Conservation (phyloP, 2,329 filamentous ascomycete genomes). For the Pseudogymnoascus sp. region DNA sequence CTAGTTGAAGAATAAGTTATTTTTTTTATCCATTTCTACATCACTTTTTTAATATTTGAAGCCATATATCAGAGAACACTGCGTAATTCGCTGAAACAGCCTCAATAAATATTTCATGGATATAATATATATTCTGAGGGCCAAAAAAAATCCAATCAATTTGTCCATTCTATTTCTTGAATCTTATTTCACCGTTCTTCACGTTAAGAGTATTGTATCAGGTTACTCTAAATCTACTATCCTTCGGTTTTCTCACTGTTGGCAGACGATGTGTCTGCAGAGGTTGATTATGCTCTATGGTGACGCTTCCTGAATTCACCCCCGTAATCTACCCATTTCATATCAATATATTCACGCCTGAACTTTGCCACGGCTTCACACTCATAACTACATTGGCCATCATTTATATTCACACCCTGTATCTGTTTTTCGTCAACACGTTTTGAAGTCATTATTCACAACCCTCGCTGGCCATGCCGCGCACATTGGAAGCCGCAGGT, state of each 20-base stretch:
- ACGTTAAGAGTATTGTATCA: not conserved
- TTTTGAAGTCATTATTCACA: not conserved
- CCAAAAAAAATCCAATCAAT: not conserved
- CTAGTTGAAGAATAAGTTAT: not conserved
- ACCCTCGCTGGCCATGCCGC: not conserved
- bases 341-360: not conserved
- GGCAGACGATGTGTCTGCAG: not conserved
- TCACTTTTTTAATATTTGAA: not conserved
- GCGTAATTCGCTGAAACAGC: not conserved
- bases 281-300: not conserved
- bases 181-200: not conserved
- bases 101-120: not conserved
- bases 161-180: not conserved
- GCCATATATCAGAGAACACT: not conserved
- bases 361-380: not conserved
- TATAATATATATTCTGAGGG: not conserved
- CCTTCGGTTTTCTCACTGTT: not conserved
- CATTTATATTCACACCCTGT: not conserved
- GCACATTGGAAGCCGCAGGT: not conserved
- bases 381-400: not conserved
- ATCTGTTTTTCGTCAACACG: not conserved
- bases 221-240: not conserved
- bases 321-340: not conserved
- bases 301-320: not conserved
- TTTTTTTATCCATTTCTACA: not conserved